Evolutionary conservation across 1,284 basidiomycete species (phyloP), one percentile per base, ranked within the genome.

Genomic region (Cutaneotrichosporon sp.): DNA sequence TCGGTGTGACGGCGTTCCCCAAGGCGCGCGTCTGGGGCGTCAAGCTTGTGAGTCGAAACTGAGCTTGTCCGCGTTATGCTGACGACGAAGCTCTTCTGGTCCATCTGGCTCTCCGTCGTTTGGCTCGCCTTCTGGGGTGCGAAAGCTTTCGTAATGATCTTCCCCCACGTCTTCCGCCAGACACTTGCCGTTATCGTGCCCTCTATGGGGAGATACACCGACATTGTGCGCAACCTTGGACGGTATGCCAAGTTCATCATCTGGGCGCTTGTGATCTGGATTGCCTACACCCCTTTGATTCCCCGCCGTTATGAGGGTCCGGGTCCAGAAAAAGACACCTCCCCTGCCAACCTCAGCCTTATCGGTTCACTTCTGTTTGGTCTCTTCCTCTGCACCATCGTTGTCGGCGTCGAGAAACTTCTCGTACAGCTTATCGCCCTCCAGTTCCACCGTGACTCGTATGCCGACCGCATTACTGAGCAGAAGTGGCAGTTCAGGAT

Each of bases 41-140:
- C 61, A 65, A 59, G 46, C 60, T 69, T 27, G 84, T 83, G 58
- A 65, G 80, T 74, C 9, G 12, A 8, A 25, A 17, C n/a, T n/a
- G n/a, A n/a, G n/a, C 20, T 41, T 24, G 39, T 9, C 8, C 16
- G 22, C n/a, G 29, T 6, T n/a, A 3, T 35, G 33, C 33, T 46
- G 32, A 45, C 24, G 8, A 7, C 48, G n/a, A n/a, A 70, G 67
- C 62, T 88, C 10, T 92, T 84, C 82, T 94, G 90, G 90, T 89
- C 87, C 51, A 84, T 90, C 55, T 93, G 88, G 88, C 76, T 91
- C 35, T 82, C 79, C 34, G 80, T 90, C 34, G 76, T 82, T 26
- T 92, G 89, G 89, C 80, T 65, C 78, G 87, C 88, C 19, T 93
- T 89, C 87, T 94, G 90, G 90, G 82, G 75, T 34, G 78, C 84